phyloP scores from a whole-genome alignment of 1,284 basidiomycete genomes.

The Butyriboletus appendiculatus region DNA sequence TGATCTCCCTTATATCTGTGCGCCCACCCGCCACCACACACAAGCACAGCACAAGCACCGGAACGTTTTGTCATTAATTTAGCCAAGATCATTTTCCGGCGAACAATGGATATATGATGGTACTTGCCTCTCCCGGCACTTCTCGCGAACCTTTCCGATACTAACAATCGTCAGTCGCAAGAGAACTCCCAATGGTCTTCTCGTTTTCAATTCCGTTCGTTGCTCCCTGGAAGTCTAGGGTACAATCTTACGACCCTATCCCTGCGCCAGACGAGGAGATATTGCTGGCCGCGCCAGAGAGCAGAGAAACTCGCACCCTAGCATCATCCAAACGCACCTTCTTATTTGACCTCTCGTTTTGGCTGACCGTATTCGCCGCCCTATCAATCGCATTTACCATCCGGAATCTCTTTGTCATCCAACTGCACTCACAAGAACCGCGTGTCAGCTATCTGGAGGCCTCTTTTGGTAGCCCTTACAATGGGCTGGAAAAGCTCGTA shows the following conservation, averaged over 20 bases:
- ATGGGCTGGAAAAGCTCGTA: conserved; percentile 22
- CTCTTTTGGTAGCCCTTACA: conserved; percentile 24
- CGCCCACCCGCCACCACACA: background rate
- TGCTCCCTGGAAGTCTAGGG: background rate
- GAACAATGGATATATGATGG: conserved; percentile 6
- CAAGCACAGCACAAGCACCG: conserved; percentile 12
- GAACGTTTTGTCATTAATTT: background rate
- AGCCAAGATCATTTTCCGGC: background rate
- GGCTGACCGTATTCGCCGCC: conserved; percentile 20
- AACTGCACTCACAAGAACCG: conserved; percentile 2
- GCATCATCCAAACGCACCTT: background rate
- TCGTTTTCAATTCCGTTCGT: conserved; percentile 3
- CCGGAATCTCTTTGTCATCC: conserved; percentile 24
- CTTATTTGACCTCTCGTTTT: conserved; percentile 17
- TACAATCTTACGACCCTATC: conserved; percentile 15
- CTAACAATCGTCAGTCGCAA: background rate
- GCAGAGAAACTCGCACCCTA: background rate
- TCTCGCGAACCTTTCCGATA: background rate
- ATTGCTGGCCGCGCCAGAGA: conserved; percentile 1
- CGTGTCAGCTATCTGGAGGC: conserved; percentile 6
- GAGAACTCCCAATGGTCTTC: conserved; percentile 9
- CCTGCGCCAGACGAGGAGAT: conserved; percentile 23
- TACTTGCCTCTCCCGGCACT: background rate
- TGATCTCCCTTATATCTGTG: background rate
- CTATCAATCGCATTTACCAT: conserved; percentile 24